Evolutionary conservation across 257 asterid genomes (phyloP).

Genomic region (Orobanche coerulescens): DNA sequence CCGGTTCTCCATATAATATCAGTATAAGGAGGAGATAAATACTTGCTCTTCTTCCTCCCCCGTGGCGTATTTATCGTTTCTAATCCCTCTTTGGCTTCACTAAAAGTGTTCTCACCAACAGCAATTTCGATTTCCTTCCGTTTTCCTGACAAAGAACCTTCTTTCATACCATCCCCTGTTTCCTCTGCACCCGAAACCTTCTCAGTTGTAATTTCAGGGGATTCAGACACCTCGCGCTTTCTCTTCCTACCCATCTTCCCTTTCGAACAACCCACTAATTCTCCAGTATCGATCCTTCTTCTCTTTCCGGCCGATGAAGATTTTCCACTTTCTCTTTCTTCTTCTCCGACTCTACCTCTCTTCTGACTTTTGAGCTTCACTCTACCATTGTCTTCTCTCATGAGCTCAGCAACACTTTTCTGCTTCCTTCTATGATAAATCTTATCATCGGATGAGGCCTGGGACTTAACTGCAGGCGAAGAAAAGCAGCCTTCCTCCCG

Average conservation of each 20-base stretch:
- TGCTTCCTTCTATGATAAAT: constrained; percentile 40
- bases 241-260: constrained; percentile 27
- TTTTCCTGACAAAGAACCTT: too few relatives aligned
- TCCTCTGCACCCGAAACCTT: constrained; percentile 10
- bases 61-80: constrained; percentile 40
- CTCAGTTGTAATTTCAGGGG: too few relatives aligned
- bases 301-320: constrained; percentile 22
- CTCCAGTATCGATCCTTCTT: not conserved
- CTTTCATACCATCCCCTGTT: too few relatives aligned
- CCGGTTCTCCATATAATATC: constrained; percentile 22
- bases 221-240: too few relatives aligned
- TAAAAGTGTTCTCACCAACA: constrained; percentile 15
- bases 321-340: not conserved
- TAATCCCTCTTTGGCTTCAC: constrained; percentile 24
- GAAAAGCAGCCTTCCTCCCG: constrained; percentile 30
- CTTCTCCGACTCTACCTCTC: constrained; percentile 13
- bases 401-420: constrained; percentile 62
- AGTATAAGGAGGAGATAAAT: constrained; percentile 67
- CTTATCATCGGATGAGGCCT: constrained; percentile 26
- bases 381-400: constrained; percentile 24
- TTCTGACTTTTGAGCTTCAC: constrained; percentile 19
- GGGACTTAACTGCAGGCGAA: constrained; percentile 19
- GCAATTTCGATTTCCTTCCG: too few relatives aligned
- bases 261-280: not conserved
- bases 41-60: constrained; percentile 84